Percentiles rank a stretch among this genome's conserved stretches.
phyloP scores from a whole-genome alignment of 768 basidiomycete species.

The Russula olivacea region DNA sequence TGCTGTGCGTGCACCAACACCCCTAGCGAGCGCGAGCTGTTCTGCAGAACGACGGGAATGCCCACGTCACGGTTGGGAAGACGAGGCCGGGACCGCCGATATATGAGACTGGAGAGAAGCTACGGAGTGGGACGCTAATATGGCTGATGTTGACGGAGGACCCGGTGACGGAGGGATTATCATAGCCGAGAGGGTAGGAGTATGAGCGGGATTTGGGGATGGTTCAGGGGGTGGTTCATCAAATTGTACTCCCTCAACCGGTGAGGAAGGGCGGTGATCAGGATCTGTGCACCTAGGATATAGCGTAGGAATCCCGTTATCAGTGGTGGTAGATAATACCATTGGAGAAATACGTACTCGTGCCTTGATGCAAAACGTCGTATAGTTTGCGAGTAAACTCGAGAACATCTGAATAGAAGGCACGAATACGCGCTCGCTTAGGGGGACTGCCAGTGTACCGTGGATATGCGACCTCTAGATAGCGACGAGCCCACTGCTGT shows the following conservation, averaged over 20 bases:
- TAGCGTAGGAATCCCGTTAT: background rate
- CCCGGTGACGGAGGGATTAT: background rate
- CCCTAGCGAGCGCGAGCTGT: background rate
- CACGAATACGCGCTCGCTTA: slow-evolving; percentile 40
- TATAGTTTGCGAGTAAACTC: background rate
- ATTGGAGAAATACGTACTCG: background rate
- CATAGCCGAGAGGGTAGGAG: too few species aligned
- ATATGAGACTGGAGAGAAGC: background rate
- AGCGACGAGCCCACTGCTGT: slow-evolving; percentile 46
- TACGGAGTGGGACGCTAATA: background rate
- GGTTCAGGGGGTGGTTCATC: background rate
- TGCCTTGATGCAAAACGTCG: background rate
- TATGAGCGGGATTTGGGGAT: background rate
- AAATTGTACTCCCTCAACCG: background rate
- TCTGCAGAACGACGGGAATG: background rate
- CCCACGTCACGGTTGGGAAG: background rate
- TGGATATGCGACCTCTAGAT: slow-evolving; percentile 29
- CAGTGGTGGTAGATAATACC: background rate
- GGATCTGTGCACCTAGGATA: background rate
- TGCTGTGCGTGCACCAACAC: background rate
- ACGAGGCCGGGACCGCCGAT: background rate
- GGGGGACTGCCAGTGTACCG: slow-evolving; percentile 27
- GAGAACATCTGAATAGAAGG: slow-evolving; percentile 31
- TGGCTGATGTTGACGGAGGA: too few species aligned
- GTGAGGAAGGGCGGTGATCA: background rate